Base-by-base conservation (phyloP, 2,329 filamentous ascomycete genomes). In the Botryosphaeria dothidea region DNA sequence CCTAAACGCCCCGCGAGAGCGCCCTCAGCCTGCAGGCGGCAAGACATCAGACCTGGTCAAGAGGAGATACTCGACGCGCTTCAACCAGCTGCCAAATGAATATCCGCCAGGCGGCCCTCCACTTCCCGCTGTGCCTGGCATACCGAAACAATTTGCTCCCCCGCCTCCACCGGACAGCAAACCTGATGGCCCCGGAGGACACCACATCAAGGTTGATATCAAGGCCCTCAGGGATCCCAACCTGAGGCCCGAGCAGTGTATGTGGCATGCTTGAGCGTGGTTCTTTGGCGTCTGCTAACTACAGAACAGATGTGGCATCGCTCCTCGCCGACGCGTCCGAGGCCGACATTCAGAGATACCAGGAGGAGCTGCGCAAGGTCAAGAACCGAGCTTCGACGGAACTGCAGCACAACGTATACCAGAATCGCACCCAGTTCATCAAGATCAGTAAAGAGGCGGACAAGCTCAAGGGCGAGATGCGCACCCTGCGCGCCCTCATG, bases 391-490 rank as follows among this genome's bases (percentile, higher is more conserved):
- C 92, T 8, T 90, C 90, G 4, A 85, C 88, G 56, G 93, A 98
- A 71, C 83, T 99, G 23, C 94, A 98, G 78, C 92, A 96, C 74
- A 98, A 93, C 78, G 91, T 99, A 58, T 94, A 96, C 79, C 93
- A 97, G 77, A 99, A 99, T 78, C 89, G 95, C 56, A 96, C 92
- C 0, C 95, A 98, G 73, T 99, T 99, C 75, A 98, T 99, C 83
- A 96, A 96, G 79, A 98, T 99, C 78, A 97, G 93, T 76, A 97
- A 98, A 79, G 95, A 99, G 80, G 95, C 96, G 1, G 95, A 99
- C 79, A 97, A 97, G 81, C 87, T 99, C 65, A 98, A 98, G 80
- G 88, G 88, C 64, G 95, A 99, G 77, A 98, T 99, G 95, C 88
- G 92, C 61, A 92, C 92, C 6, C 85, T 99, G 34, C 88, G 92